Percentiles rank a stretch among this genome's conserved stretches.
Conservation (phyloP, 176 grass and related monocot species). For the Aegilops tauschii region DNA sequence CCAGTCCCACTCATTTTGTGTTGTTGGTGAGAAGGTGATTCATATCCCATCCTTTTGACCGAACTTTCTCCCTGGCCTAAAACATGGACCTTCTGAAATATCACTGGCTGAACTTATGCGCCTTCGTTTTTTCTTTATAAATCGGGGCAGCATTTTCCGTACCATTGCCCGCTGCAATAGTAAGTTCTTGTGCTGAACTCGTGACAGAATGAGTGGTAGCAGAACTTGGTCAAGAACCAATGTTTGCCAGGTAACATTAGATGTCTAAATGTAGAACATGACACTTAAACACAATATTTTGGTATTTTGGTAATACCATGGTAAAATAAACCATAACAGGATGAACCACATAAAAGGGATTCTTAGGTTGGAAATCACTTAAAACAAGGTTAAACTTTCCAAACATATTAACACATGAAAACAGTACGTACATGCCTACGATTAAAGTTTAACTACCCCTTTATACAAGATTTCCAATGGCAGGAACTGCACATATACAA, state of each 20-base stretch:
- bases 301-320: neutral
- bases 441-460: neutral
- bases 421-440: too few relatives aligned
- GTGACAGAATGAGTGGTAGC: neutral
- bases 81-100: slow-evolving; percentile 27
- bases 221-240: neutral
- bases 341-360: too few relatives aligned
- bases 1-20: slow-evolving; percentile 2
- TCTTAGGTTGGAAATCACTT: too few relatives aligned
- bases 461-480: neutral
- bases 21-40: neutral
- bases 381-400: too few relatives aligned
- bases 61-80: slow-evolving; percentile 7
- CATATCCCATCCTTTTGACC: neutral
- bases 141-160: neutral
- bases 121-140: slow-evolving; percentile 22
- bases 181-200: neutral
- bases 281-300: neutral
- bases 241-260: neutral
- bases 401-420: too few relatives aligned
- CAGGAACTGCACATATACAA: neutral
- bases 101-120: neutral
- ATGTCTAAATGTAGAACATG: neutral
- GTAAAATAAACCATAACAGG: too few relatives aligned
- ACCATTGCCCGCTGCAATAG: neutral